These are phyloP conservation scores for Piloderma croceum DNA, from an alignment of 768 basidiomycete genomes.

Conservation along the genomic window DNA sequence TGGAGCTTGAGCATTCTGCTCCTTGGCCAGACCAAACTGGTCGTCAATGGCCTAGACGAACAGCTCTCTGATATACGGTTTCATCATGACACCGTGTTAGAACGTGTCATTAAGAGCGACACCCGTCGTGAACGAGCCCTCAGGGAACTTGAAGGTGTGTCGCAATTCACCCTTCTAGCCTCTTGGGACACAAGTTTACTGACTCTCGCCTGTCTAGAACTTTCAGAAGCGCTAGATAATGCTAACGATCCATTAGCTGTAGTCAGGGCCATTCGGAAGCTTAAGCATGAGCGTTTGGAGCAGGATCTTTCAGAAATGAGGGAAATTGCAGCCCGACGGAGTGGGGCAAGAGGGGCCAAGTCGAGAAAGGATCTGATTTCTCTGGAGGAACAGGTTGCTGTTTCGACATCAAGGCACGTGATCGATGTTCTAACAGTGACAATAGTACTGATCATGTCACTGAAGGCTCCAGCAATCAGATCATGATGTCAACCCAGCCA, in stretches of 20 bases:
- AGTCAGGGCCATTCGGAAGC: constrained; percentile 21
- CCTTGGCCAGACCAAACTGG: constrained; percentile 35
- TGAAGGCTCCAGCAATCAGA: neutral
- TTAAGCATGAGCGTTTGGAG: constrained; percentile 23
- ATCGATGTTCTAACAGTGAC: constrained; percentile 15
- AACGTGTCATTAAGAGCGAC: constrained; percentile 43
- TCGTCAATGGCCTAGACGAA: constrained; percentile 12
- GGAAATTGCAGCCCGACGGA: constrained; percentile 46
- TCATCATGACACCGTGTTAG: constrained; percentile 20
- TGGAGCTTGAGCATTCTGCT: constrained; percentile 38
- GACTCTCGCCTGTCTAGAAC: neutral
- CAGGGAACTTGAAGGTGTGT: constrained; percentile 22
- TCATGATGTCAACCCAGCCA: constrained; percentile 17
- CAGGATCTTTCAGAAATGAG: constrained; percentile 22
- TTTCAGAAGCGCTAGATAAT: constrained; percentile 11
- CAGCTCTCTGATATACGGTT: constrained; percentile 7
- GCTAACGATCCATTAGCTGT: constrained; percentile 1
- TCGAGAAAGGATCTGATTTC: constrained; percentile 48
- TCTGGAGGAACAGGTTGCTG: constrained; percentile 37
- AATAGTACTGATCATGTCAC: neutral
- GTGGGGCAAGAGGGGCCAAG: constrained; percentile 51
- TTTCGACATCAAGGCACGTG: constrained; percentile 26
- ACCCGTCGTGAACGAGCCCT: constrained; percentile 29
- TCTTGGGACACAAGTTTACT: constrained; percentile 9
- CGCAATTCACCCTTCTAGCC: neutral